A percentile compares a stretch with the other conserved stretches of the same genome.
Evolutionary conservation across 768 basidiomycete species (phyloP).

Genomic region (Amyloporia xantha): DNA sequence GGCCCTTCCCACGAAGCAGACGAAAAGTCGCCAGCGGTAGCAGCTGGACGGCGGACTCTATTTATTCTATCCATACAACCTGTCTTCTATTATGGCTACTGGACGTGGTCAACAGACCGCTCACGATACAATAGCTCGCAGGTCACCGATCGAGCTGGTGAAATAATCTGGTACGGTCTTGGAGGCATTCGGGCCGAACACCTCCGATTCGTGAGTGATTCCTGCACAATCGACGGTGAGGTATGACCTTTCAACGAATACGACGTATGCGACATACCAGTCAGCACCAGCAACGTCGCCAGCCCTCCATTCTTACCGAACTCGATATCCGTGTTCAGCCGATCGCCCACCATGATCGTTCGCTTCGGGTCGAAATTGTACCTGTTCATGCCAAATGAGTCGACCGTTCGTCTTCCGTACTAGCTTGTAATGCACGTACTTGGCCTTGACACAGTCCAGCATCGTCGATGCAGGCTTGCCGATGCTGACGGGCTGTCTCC

Average conservation of each 20-base stretch:
- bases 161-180: constrained; percentile 76
- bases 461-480: constrained; percentile 91
- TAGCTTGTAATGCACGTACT: constrained; percentile 36
- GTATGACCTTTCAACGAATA: background rate
- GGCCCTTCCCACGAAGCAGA: constrained; percentile 1
- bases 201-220: constrained; percentile 67
- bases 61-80: background rate
- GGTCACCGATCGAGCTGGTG: constrained; percentile 75
- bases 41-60: background rate
- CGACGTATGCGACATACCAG: constrained; percentile 44
- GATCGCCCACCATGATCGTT: constrained; percentile 95
- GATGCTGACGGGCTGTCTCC: constrained; percentile 65
- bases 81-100: no score
- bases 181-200: constrained; percentile 66
- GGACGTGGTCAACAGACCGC: background rate
- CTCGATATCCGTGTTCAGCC: constrained; percentile 91
- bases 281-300: constrained; percentile 83
- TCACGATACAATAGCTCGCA: constrained; percentile 32
- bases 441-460: constrained; percentile 87
- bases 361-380: constrained; percentile 78
- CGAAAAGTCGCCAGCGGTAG: background rate
- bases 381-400: constrained; percentile 32
- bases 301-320: constrained; percentile 88
- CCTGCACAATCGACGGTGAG: constrained; percentile 37
- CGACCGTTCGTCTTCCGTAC: constrained; percentile 1